A percentile compares a stretch with the other conserved stretches of the same genome.
Evolutionary conservation across 805 yeast genomes (phyloP).

Genomic region (Yarrowia sp.): DNA sequence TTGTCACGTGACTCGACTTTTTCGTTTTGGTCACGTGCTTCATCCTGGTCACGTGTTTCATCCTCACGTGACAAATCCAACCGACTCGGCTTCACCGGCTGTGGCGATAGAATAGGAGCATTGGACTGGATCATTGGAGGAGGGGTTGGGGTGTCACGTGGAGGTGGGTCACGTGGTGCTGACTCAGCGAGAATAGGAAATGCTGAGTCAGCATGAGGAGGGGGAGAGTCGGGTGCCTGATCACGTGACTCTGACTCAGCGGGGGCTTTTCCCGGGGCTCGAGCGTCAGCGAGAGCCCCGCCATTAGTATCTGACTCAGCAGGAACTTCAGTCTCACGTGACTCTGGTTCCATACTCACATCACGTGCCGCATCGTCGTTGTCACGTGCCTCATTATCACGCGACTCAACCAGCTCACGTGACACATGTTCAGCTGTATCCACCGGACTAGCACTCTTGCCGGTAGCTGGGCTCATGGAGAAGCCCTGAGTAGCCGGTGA

Average conservation of each 20-base stretch:
- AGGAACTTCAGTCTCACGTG: not conserved
- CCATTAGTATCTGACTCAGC: no score
- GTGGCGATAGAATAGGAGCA: no score
- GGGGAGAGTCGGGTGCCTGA: no score
- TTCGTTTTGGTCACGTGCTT: not conserved
- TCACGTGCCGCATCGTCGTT: not conserved
- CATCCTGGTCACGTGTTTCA: not conserved
- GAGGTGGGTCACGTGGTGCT: no score
- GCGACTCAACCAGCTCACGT: not conserved
- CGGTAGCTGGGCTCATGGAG: not conserved
- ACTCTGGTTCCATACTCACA: not conserved
- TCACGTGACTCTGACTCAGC: no score
- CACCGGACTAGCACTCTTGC: not conserved
- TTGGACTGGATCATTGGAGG: no score
- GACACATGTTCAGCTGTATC: not conserved
- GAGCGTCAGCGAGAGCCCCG: not conserved
- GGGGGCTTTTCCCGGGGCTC: no score
- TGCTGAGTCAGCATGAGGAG: no score
- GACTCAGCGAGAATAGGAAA: no score
- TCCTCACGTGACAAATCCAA: not conserved
- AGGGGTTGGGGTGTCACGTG: no score
- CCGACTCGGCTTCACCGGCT: no score
- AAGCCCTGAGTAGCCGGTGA: constrained; percentile 1
- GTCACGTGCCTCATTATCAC: not conserved
- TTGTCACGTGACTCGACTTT: not conserved